phyloP scores from a whole-genome alignment of 2,329 filamentous ascomycete genomes.

The Penicillium sp. region DNA sequence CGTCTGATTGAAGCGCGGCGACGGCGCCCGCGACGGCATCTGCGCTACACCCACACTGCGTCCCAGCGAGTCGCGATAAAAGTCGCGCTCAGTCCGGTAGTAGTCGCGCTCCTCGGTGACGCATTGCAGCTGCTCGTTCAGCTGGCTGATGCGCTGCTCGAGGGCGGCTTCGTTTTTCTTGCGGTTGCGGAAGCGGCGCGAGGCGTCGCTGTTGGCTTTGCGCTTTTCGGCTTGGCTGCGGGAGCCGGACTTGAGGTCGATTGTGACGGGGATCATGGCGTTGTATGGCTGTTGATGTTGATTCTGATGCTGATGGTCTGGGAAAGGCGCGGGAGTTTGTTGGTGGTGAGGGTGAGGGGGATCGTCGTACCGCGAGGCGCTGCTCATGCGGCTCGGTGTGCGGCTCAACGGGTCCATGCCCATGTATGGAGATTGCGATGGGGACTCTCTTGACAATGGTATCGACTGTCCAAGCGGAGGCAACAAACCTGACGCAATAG shows the following conservation, averaged over 20 bases:
- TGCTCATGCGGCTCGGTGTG: constrained; percentile 20
- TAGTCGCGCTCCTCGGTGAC: constrained; percentile 34
- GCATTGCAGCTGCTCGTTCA: constrained; percentile 32
- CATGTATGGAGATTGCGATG: constrained; percentile 21
- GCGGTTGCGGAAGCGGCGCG: constrained; percentile 38
- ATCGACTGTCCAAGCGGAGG: constrained; percentile 18
- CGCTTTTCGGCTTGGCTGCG: constrained; percentile 40
- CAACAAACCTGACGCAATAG: constrained; percentile 19
- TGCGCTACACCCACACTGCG: constrained; percentile 24
- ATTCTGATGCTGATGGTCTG: background rate
- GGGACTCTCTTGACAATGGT: constrained; percentile 10
- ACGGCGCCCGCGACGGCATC: constrained; percentile 28
- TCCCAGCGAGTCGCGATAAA: constrained; percentile 32
- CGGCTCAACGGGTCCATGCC: constrained; percentile 25
- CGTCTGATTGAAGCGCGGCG: constrained; percentile 20
- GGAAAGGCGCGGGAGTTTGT: constrained; percentile 4
- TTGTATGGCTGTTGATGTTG: constrained; percentile 3
- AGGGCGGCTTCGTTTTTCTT: constrained; percentile 40
- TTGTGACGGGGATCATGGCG: constrained; percentile 33
- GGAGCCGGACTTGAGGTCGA: constrained; percentile 41
- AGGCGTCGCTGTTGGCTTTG: constrained; percentile 41
- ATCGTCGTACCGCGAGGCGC: constrained; percentile 18
- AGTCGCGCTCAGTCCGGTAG: constrained; percentile 39
- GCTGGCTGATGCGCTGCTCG: constrained; percentile 32
- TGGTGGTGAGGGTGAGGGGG: constrained; percentile 9